phyloP scores from a whole-genome alignment of 1,139 yeast genomes.

The Lodderomyces theae region DNA sequence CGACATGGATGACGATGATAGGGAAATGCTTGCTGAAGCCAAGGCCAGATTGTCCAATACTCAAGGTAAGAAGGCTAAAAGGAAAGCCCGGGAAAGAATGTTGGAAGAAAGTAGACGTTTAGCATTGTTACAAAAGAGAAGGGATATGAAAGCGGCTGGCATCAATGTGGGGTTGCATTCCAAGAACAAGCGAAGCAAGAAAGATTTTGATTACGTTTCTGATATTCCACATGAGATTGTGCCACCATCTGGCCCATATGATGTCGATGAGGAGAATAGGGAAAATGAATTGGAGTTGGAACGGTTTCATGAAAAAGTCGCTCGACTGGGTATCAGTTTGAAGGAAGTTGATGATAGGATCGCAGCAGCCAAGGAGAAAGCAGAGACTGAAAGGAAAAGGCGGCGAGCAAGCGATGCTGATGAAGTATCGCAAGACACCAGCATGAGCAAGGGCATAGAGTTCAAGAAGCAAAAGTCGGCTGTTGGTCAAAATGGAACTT shows the following conservation, averaged over 20 bases:
- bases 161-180: slow-evolving; percentile 53
- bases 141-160: slow-evolving; percentile 88
- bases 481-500: slow-evolving; percentile 14
- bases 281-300: slow-evolving; percentile 36
- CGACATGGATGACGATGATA: slow-evolving; percentile 80
- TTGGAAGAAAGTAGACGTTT: slow-evolving; percentile 68
- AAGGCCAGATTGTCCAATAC: slow-evolving; percentile 88
- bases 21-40: slow-evolving; percentile 92
- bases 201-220: slow-evolving; percentile 76
- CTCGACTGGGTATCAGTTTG: slow-evolving; percentile 46
- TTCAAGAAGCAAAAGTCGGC: slow-evolving; percentile 16
- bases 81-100: slow-evolving; percentile 85
- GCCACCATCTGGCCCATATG: slow-evolving; percentile 73
- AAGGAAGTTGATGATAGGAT: slow-evolving; percentile 37
- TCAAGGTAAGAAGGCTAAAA: slow-evolving; percentile 90
- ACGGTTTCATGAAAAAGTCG: slow-evolving; percentile 47
- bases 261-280: slow-evolving; percentile 56
- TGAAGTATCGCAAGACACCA: slow-evolving; percentile 13
- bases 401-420: slow-evolving; percentile 11
- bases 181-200: slow-evolving; percentile 48
- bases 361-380: slow-evolving; percentile 25
- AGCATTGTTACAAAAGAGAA: slow-evolving; percentile 73
- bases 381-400: slow-evolving; percentile 21
- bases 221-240: slow-evolving; percentile 78
- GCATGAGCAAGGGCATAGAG: slow-evolving; percentile 1